Base-by-base conservation (phyloP, 345 rosid species). In the Iberis pinnata region DNA sequence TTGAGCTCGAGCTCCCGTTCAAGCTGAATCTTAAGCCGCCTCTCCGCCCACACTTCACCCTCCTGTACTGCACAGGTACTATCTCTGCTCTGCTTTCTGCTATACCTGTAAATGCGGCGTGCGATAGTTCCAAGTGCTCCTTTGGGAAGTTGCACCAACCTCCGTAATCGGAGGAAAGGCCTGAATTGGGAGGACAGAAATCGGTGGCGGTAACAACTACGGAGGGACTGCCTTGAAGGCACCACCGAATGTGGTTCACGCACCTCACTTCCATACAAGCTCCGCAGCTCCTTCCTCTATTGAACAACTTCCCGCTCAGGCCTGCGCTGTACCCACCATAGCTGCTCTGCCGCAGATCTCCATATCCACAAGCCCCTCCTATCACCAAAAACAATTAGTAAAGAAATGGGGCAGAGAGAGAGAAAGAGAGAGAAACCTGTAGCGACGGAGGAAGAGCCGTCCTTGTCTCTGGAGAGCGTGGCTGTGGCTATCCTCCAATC, bases 281-380 rank as follows among this genome's bases (percentile, higher is more conserved):
- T 44, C 97, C 97, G 43, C 97, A 86, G 61, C 78, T 69, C 63
- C 81, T 81, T 52, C 97, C 97, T 68, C 77, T 76, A 68, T 77
- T 76, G 78, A 86, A 89, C 63, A 89, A 58, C 77, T 74, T 83
- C 32, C 77, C 73, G 61, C 97, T 89, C 33, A 89, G 65, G 50
- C 93, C 90, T 32, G 93, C 88, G 71, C 81, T 80, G 74, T 75
- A 70, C 54, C 69, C 70, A 5, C 86, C 97, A 55, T 81, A 89
- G 70, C 71, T 72, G 58, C 80, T 76, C 68, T 47, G 77, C 61
- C 73, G 83, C 60, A 89, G 78, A 63, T 83, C 95, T 40, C 93
- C 95, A 61, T 80, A 86, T 32, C 97, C 95, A 69, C 95, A 89
- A 53, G 97, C 97, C 46, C 97, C 97, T 61, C 75, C 97, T 86